A percentile compares a stretch with the other conserved stretches of the same genome.
Conservation (phyloP, 305 asterid genomes). For the Solanum chacoense region DNA sequence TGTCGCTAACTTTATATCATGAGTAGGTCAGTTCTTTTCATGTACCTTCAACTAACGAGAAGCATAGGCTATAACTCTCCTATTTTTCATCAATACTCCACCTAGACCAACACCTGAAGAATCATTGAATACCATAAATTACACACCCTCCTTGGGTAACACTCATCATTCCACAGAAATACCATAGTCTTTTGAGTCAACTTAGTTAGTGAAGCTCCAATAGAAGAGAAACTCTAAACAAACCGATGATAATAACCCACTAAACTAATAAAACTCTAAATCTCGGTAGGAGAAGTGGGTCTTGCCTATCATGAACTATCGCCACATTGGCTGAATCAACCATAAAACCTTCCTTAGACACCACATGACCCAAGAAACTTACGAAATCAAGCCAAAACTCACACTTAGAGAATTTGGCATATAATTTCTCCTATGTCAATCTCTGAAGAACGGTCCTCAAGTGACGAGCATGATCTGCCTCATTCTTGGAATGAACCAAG, state of each 20-base stretch:
- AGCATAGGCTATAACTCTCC: background rate
- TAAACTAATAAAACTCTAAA: no score
- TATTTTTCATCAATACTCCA: background rate
- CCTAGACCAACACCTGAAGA: background rate
- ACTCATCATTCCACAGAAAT: background rate
- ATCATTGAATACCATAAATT: background rate
- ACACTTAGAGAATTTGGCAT: background rate
- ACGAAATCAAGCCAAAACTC: background rate
- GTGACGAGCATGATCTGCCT: background rate
- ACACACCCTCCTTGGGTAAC: background rate
- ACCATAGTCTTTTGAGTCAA: accelerated
- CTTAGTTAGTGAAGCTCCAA: background rate
- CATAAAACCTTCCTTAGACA: background rate
- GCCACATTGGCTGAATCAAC: background rate
- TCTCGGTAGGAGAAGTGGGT: background rate
- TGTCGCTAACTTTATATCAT: background rate
- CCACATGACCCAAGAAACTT: background rate
- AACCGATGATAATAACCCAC: background rate
- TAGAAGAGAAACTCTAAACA: background rate
- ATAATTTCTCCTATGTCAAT: background rate
- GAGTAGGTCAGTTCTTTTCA: background rate
- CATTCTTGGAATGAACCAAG: background rate
- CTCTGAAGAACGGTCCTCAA: background rate
- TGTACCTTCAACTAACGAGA: no score
- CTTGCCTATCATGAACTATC: background rate